Conservation (phyloP, 2,329 filamentous ascomycete genomes). For the Emergomyces orientalis region DNA sequence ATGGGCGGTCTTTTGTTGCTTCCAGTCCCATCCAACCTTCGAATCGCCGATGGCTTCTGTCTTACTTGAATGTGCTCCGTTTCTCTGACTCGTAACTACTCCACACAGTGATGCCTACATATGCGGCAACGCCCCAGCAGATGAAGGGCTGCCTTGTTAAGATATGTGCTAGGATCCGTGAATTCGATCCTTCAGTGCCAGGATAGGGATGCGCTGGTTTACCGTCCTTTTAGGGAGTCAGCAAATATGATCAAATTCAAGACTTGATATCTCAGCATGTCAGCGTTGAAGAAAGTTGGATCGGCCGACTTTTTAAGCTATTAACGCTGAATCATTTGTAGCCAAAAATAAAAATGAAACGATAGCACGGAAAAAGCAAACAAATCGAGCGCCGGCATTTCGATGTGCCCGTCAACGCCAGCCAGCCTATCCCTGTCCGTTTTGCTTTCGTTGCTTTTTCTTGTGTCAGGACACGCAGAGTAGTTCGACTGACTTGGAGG, state of each 20-base stretch:
- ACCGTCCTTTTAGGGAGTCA: not conserved
- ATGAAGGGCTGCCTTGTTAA: not conserved
- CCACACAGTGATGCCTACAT: not conserved
- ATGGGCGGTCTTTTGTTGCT: not conserved
- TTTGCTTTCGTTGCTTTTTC: slow-evolving; percentile 7
- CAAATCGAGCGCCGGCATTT: not conserved
- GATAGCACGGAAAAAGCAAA: slow-evolving; percentile 5
- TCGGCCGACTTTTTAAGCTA: slow-evolving; percentile 1
- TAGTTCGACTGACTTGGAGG: not conserved
- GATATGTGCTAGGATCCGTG: not conserved
- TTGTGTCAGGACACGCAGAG: not conserved
- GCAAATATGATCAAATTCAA: not conserved
- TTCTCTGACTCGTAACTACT: not conserved
- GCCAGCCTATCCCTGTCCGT: slow-evolving; percentile 2
- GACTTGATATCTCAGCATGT: not conserved
- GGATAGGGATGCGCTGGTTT: not conserved
- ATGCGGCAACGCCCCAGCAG: not conserved
- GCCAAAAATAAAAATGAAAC: slow-evolving; percentile 5
- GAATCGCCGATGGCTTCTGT: not conserved
- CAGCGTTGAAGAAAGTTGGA: not conserved
- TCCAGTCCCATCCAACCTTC: not conserved
- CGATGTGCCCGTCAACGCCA: not conserved
- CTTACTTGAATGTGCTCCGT: not conserved
- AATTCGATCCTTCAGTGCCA: not conserved
- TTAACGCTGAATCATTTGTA: slow-evolving; percentile 3